Conservation (phyloP, 352 stramenopile genomes). For the Phytophthora citrophthora region DNA sequence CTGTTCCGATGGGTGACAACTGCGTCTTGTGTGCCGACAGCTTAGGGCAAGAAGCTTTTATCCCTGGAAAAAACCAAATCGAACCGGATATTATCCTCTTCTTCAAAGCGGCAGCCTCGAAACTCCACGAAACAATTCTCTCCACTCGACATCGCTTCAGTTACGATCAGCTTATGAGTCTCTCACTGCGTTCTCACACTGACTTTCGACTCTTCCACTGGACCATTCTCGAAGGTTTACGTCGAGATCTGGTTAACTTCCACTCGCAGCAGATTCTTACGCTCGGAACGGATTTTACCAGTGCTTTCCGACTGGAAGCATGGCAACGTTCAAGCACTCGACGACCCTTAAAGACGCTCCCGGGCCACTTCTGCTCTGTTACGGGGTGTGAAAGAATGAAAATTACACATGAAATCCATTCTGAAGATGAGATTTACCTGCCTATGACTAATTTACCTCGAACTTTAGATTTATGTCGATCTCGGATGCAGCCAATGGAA, state of each 20-base stretch:
- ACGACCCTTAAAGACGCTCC: slow-evolving; percentile 29
- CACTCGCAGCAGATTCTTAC: slow-evolving; percentile 76
- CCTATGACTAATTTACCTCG: slow-evolving; percentile 82
- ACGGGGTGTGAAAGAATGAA: slow-evolving; percentile 45
- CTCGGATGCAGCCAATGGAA: slow-evolving; percentile 38
- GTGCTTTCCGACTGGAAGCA: slow-evolving; percentile 48
- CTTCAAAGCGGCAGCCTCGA: slow-evolving; percentile 37
- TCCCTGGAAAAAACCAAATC: slow-evolving; percentile 27
- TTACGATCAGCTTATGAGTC: slow-evolving; percentile 52
- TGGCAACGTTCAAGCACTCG: slow-evolving; percentile 56
- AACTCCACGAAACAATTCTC: slow-evolving; percentile 45
- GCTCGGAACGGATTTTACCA: slow-evolving; percentile 72
- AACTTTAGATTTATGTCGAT: slow-evolving; percentile 64
- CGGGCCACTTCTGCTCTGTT: slow-evolving; percentile 62
- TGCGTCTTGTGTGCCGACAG: slow-evolving; percentile 68
- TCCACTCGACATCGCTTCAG: slow-evolving; percentile 44
- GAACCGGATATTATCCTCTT: slow-evolving; percentile 67
- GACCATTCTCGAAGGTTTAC: slow-evolving; percentile 50
- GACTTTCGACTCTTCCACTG: slow-evolving; percentile 50
- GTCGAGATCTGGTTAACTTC: slow-evolving; percentile 51
- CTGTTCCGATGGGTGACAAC: slow-evolving; percentile 55
- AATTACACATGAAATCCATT: slow-evolving; percentile 58
- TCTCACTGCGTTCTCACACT: slow-evolving; percentile 37
- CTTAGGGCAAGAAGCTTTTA: slow-evolving; percentile 54
- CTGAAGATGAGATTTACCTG: slow-evolving; percentile 46